These are phyloP conservation scores for Spergularia bocconei DNA, from an alignment of 148 eudicot species.

Conservation along the genomic window DNA sequence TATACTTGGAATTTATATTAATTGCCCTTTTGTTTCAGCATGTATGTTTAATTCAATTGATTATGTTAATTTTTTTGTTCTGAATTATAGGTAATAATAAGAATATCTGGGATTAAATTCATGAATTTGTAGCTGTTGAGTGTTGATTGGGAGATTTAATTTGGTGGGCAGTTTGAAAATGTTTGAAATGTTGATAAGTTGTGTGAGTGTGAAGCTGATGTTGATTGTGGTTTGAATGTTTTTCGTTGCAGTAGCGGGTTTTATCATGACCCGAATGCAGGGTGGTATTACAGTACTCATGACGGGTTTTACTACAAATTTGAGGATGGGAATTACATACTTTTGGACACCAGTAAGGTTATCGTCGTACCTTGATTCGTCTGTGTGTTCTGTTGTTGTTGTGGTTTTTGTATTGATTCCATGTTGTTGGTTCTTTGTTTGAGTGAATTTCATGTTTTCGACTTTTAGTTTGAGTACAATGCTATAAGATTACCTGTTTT, in stretches of 20 bases:
- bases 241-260: conserved; percentile 81
- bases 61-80: background rate
- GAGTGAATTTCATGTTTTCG: background rate
- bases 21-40: background rate
- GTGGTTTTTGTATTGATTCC: background rate
- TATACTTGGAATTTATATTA: background rate
- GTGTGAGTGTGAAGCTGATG: background rate
- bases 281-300: conserved; percentile 86
- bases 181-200: background rate
- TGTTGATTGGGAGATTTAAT: background rate
- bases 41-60: background rate
- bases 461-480: background rate
- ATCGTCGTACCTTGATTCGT: background rate
- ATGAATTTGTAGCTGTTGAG: background rate
- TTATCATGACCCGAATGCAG: conserved; percentile 83
- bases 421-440: background rate
- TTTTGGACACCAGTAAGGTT: conserved; percentile 58
- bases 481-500: background rate
- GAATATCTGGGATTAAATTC: background rate
- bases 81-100: background rate
- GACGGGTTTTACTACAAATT: conserved; percentile 90
- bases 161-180: background rate
- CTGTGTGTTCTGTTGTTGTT: background rate
- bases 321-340: conserved; percentile 80
- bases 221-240: background rate